A percentile compares a stretch with the other conserved stretches of the same genome.
Evolutionary conservation across 805 yeast species (phyloP).

Genomic region (Ascoidea tarda): DNA sequence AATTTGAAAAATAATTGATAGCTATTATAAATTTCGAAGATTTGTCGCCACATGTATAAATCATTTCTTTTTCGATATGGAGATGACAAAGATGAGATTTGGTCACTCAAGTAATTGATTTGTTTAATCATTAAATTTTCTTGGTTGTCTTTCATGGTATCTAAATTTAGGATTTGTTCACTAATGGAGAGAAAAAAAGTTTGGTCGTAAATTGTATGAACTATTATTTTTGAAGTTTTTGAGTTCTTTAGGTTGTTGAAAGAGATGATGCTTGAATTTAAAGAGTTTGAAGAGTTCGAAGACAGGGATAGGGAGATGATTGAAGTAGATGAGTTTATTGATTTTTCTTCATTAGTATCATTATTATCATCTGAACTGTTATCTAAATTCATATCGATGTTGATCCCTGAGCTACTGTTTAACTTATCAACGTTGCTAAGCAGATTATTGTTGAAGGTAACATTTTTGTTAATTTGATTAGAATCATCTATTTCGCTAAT

Average conservation of each 20-base stretch:
- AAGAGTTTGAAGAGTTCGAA: too few relatives aligned
- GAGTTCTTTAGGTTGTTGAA: too few relatives aligned
- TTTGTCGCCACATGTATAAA: constrained; percentile 55
- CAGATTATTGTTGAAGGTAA: too few relatives aligned
- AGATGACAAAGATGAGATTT: constrained; percentile 23
- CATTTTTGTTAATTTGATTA: too few relatives aligned
- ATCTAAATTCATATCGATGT: neutral
- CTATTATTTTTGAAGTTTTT: constrained; percentile 3
- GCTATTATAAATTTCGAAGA: constrained; percentile 52
- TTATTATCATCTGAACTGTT: too few relatives aligned
- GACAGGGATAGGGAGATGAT: too few relatives aligned
- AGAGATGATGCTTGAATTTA: too few relatives aligned
- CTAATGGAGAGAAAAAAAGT: constrained; percentile 4
- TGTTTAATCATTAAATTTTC: constrained; percentile 14
- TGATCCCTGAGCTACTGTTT: too few relatives aligned
- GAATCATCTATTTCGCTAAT: neutral
- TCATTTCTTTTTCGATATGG: constrained; percentile 35
- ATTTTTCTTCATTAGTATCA: too few relatives aligned
- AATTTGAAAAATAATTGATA: constrained; percentile 47
- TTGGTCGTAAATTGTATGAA: constrained; percentile 8
- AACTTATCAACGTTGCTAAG: too few relatives aligned
- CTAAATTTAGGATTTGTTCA: constrained; percentile 5
- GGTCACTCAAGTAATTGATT: constrained; percentile 37
- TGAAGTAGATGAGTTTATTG: too few relatives aligned
- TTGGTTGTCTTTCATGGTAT: constrained; percentile 12